These are phyloP conservation scores for Gentiana macrophylla DNA, from an alignment of 257 asterid genomes.

Conservation along the genomic window DNA sequence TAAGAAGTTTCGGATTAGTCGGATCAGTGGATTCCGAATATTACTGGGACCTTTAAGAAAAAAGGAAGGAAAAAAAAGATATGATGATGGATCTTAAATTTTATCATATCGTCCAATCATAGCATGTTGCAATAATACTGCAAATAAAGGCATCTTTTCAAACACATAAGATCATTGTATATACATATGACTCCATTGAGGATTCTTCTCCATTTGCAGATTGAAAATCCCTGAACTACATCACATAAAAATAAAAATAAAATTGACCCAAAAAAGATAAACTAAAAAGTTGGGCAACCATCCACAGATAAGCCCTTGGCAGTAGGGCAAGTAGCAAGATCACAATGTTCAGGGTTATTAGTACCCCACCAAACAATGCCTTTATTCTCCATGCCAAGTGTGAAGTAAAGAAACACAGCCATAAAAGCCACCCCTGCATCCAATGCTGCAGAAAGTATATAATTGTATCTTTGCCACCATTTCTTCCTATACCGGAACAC, in stretches of 20 bases:
- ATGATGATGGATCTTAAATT: too few species aligned
- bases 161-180: too few species aligned
- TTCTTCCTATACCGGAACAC: conserved; percentile 48
- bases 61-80: too few species aligned
- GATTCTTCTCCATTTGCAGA: neutral
- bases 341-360: conserved; percentile 55
- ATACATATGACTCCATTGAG: too few species aligned
- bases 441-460: conserved; percentile 56
- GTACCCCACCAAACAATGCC: conserved; percentile 55
- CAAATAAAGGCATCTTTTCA: too few species aligned
- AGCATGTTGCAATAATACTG: too few species aligned
- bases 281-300: conserved; percentile 33
- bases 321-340: conserved; percentile 54
- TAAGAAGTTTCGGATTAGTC: too few species aligned
- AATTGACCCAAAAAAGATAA: neutral
- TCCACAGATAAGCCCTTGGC: conserved; percentile 45
- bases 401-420: conserved; percentile 52
- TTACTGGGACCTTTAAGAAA: too few species aligned
- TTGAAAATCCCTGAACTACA: neutral
- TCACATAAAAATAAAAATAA: neutral
- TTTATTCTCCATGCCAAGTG: conserved; percentile 32
- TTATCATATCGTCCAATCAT: too few species aligned
- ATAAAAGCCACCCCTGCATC: conserved; percentile 80
- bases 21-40: too few species aligned
- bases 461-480: conserved; percentile 81